Evolutionary conservation across 2,329 filamentous ascomycete species (phyloP).

Genomic region (Colletotrichum nymphaeae): DNA sequence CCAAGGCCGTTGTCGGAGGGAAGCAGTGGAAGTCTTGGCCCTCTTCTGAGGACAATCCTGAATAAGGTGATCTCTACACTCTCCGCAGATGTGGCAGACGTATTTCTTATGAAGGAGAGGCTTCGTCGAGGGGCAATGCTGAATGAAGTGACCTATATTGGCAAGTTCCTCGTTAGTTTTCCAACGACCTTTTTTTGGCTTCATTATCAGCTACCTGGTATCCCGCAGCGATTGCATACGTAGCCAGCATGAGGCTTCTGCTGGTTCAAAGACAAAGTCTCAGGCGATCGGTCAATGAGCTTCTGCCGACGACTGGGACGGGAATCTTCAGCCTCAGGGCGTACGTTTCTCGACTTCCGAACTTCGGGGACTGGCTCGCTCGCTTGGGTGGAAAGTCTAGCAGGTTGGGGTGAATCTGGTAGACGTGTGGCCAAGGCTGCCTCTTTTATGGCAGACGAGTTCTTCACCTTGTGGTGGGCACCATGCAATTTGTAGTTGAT

Average conservation of each 20-base stretch:
- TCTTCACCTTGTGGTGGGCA: neutral
- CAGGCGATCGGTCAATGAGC: neutral
- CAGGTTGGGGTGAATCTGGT: neutral
- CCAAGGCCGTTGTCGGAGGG: neutral
- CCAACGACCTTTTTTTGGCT: neutral
- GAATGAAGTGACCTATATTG: constrained; percentile 37
- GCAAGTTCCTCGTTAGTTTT: neutral
- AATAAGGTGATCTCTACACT: constrained; percentile 32
- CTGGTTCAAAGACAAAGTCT: neutral
- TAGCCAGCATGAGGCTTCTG: constrained; percentile 13
- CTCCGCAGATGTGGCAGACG: constrained; percentile 37
- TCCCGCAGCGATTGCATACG: constrained; percentile 27
- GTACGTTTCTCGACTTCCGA: neutral
- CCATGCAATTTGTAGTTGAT: constrained; percentile 27
- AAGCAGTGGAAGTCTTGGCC: neutral
- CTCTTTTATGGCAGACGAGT: neutral
- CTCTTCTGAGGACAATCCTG: constrained; percentile 25
- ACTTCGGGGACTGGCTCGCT: neutral
- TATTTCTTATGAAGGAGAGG: constrained; percentile 25
- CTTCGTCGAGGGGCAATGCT: constrained; percentile 29
- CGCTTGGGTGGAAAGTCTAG: neutral
- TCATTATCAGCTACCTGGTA: constrained; percentile 5
- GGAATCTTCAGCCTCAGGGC: neutral
- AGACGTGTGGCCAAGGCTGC: neutral
- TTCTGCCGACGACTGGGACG: neutral